Conservation (phyloP, 805 yeast genomes). For the Priceomyces fermenticarens region DNA sequence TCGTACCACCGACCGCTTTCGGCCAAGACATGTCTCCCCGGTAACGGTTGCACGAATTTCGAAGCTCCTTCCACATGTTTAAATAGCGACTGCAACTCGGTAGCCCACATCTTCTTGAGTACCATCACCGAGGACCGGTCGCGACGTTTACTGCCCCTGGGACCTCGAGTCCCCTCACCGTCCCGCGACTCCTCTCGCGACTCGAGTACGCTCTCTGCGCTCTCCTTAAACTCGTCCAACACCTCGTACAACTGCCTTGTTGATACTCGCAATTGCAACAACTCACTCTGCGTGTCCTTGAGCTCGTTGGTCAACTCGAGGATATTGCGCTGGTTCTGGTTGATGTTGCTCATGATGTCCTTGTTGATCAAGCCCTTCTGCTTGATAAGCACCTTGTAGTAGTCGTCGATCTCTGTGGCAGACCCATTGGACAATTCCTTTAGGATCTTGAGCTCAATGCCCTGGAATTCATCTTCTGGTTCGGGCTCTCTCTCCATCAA, state of each 20-base stretch:
- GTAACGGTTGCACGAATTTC: conserved; percentile 66
- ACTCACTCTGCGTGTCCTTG: conserved; percentile 58
- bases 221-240: conserved; percentile 53
- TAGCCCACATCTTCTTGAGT: conserved; percentile 79
- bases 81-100: conserved; percentile 64
- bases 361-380: conserved; percentile 49
- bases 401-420: conserved; percentile 69
- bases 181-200: conserved; percentile 27
- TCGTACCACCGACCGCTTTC: conserved; percentile 88
- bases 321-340: conserved; percentile 62
- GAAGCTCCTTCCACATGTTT: conserved; percentile 91
- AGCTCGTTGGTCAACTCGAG: conserved; percentile 59
- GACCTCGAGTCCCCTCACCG: not conserved
- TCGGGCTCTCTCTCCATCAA: conserved; percentile 2
- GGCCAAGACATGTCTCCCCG: conserved; percentile 76
- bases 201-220: conserved; percentile 57
- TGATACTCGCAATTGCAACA: conserved; percentile 57
- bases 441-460: conserved; percentile 17
- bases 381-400: conserved; percentile 51
- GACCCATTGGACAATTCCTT: conserved; percentile 57
- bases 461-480: conserved; percentile 8
- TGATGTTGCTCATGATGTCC: conserved; percentile 58
- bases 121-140: conserved; percentile 71
- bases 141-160: conserved; percentile 17
- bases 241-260: conserved; percentile 61